Evolutionary conservation across 2,329 filamentous ascomycete genomes (phyloP).

Genomic region (Fusarium sp.): DNA sequence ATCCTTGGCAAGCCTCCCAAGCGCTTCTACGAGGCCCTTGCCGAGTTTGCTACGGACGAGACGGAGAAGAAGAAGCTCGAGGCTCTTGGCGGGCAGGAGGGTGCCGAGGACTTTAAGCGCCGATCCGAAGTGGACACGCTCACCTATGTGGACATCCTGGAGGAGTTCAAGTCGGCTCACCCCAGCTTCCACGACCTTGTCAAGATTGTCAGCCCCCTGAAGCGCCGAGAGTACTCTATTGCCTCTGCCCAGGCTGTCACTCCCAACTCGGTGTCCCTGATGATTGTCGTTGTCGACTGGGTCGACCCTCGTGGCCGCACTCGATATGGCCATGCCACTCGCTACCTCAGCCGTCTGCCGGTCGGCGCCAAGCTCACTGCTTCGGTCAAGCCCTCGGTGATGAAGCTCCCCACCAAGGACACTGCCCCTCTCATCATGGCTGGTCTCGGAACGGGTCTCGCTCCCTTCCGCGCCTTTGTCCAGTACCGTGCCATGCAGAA

Average conservation of each 20-base stretch:
- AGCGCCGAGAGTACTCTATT: slow-evolving; percentile 98
- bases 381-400: slow-evolving; percentile 96
- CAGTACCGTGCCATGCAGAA: slow-evolving; percentile 99
- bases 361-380: slow-evolving; percentile 85
- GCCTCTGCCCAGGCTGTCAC: slow-evolving; percentile 96
- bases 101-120: slow-evolving; percentile 90
- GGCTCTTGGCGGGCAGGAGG: slow-evolving; percentile 79
- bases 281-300: slow-evolving; percentile 98
- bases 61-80: slow-evolving; percentile 84
- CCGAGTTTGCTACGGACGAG: slow-evolving; percentile 86
- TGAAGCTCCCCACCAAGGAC: slow-evolving; percentile 92
- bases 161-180: slow-evolving; percentile 90
- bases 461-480: slow-evolving; percentile 98
- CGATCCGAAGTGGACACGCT: slow-evolving; percentile 90
- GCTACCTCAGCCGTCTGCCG: slow-evolving; percentile 82
- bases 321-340: slow-evolving; percentile 92
- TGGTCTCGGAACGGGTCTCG: slow-evolving; percentile 95
- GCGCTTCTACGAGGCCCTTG: slow-evolving; percentile 94
- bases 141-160: slow-evolving; percentile 89
- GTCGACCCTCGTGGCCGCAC: slow-evolving; percentile 87
- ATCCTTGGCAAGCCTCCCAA: slow-evolving; percentile 97
- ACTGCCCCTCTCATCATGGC: slow-evolving; percentile 98
- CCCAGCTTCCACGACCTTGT: slow-evolving; percentile 89
- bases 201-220: slow-evolving; percentile 88
- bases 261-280: slow-evolving; percentile 87